Conservation (phyloP, 495 filamentous ascomycete genomes). For the Sabuloglossum arenarium region DNA sequence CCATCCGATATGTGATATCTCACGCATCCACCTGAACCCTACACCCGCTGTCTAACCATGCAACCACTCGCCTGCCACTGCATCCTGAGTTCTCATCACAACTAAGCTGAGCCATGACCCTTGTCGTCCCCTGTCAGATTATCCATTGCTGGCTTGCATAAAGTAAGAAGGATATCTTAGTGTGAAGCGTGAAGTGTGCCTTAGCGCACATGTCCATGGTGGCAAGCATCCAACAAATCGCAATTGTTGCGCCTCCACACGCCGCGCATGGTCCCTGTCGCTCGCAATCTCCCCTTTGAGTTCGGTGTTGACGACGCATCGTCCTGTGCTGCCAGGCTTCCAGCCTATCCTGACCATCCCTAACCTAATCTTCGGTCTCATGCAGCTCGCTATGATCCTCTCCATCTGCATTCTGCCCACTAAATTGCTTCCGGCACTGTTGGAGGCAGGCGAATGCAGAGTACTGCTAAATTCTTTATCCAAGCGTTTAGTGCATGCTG, state of each 20-base stretch:
- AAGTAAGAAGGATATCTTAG: too few relatives aligned
- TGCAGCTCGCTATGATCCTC: constrained; percentile 1
- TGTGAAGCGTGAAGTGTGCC: too few relatives aligned
- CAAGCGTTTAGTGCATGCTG: background rate
- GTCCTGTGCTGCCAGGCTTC: background rate
- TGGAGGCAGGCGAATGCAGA: background rate
- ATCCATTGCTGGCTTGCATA: background rate
- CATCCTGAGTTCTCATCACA: background rate
- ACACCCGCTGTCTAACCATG: background rate
- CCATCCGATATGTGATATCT: constrained; percentile 1
- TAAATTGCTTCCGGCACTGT: background rate
- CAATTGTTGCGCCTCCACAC: background rate
- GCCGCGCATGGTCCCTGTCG: background rate
- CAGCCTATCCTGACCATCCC: background rate
- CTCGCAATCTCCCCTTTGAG: background rate
- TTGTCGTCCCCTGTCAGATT: background rate
- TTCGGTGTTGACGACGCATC: background rate
- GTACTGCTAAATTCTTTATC: background rate
- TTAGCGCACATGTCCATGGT: background rate
- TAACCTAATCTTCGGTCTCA: background rate
- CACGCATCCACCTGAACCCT: background rate
- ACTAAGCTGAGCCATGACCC: background rate
- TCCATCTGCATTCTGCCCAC: background rate
- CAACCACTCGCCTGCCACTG: background rate
- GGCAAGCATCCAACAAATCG: background rate